A percentile compares a stretch with the other conserved stretches of the same genome.
phyloP scores from a whole-genome alignment of 306 rosid species.

The Acacia confusa region DNA sequence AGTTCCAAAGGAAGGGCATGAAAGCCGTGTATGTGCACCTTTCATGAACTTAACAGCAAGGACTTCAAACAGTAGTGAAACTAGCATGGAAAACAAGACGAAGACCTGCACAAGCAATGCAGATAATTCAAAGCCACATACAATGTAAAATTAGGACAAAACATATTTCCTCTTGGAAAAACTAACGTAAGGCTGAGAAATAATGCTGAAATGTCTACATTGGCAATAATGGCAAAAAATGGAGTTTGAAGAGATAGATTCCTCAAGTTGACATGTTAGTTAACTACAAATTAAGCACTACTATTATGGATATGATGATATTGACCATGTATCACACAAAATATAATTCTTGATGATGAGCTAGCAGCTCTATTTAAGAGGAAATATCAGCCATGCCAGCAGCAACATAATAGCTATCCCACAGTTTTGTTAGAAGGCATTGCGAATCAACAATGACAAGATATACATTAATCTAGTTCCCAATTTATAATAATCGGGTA shows the following conservation, averaged over 20 bases:
- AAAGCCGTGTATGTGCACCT: conserved; percentile 48
- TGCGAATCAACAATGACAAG: conserved; percentile 16
- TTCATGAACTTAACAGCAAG: conserved; percentile 60
- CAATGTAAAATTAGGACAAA: not conserved
- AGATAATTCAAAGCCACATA: conserved; percentile 27
- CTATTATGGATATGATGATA: not conserved
- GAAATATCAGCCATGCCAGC: not conserved
- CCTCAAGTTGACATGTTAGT: not conserved
- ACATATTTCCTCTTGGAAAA: not conserved
- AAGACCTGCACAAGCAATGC: conserved; percentile 71
- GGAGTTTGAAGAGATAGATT: conserved; percentile 7
- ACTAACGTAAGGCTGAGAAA: not conserved
- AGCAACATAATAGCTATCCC: not conserved
- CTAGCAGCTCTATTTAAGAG: conserved; percentile 1
- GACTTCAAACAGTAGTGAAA: conserved; percentile 72
- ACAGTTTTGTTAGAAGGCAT: not conserved
- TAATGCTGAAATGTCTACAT: not conserved
- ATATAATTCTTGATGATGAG: conserved; percentile 3
- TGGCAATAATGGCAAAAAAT: not conserved
- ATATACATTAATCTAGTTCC: not conserved
- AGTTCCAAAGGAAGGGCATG: conserved; percentile 19
- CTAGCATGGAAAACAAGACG: conserved; percentile 60
- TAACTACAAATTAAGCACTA: not conserved
- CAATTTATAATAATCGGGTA: not conserved
- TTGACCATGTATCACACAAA: not conserved